Evolutionary conservation across 106 monocot genomes (phyloP).

Genomic region (Dioscorea dumetorum): DNA sequence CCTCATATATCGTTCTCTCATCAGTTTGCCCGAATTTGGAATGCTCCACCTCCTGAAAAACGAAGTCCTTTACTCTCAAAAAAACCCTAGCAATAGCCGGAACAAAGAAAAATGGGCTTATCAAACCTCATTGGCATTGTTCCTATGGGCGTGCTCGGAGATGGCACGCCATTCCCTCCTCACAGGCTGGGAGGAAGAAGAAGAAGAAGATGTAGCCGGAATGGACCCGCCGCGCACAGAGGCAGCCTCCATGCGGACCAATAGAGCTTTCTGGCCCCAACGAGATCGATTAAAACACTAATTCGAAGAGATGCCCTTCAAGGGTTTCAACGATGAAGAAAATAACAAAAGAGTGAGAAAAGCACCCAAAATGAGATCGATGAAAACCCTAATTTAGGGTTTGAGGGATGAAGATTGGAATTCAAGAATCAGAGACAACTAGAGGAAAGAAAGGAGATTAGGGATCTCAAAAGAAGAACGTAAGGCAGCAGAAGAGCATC

Average conservation of each 20-base stretch:
- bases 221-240: conserved; percentile 11
- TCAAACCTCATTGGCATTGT: conserved; percentile 5
- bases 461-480: too few relatives aligned
- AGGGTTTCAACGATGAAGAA: too few relatives aligned
- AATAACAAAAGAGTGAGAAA: too few relatives aligned
- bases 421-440: too few relatives aligned
- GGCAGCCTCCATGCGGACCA: not conserved
- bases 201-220: conserved; percentile 1
- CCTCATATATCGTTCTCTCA: conserved; percentile 34
- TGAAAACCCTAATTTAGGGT: too few relatives aligned
- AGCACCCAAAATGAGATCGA: too few relatives aligned
- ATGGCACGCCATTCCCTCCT: conserved; percentile 32
- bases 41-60: conserved; percentile 16
- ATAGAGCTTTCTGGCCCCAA: too few relatives aligned
- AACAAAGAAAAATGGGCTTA: not conserved
- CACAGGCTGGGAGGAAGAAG: conserved; percentile 10
- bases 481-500: too few relatives aligned
- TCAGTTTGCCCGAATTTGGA: conserved; percentile 16
- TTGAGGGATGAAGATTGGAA: too few relatives aligned
- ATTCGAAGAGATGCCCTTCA: too few relatives aligned
- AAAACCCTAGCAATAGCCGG: not conserved
- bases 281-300: too few relatives aligned
- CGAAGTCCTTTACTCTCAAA: not conserved
- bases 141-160: conserved; percentile 16
- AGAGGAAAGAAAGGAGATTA: too few relatives aligned